Evolutionary conservation across 225 moss, liverwort and hornwort species (phyloP), one percentile per base, ranked within the genome.

Genomic region (Bryum argenteum): DNA sequence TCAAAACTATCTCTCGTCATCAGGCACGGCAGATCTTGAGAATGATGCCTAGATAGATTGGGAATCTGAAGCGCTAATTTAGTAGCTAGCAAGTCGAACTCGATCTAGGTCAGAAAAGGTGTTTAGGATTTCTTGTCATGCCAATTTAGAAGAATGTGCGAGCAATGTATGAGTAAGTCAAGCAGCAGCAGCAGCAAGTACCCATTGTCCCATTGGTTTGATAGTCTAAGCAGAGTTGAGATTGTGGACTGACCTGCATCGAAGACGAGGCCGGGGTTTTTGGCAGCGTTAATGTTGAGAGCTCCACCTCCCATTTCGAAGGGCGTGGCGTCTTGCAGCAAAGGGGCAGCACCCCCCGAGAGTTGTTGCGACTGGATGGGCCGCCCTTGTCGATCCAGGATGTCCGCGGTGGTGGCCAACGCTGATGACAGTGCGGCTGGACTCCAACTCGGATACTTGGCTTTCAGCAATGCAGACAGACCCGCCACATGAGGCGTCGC

Each of bases 401-500:
- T 23, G 22, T 65, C 78, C 1, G 93, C 83, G 13, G 87, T 88
- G 26, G 93, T 87, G 67, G 85, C 77, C 80, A 93, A 43, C 23
- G 91, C 89, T 28, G 91, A 93, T 2, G 85, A 78, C 44, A 93
- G 76, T 8, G 81, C 87, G 0, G 91, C 84, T 26, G 91, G 90
- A 70, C 76, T 86, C 91, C 93, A 93, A 4, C 77, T 48, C 26
- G 89, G 83, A 53, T 89, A 82, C 60, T 72, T 64, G 67, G 89
- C 89, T 77, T 89, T 89, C 26, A 93, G 20, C 24, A 93, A 64
- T 0, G 93, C 93, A 54, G 85, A 78, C 40, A 89, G 78, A 66
- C 90, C 93, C 40, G 89, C 82, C 41, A 93, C 75, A n/a, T 91
- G 93, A 41, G 91, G 93, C 3, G 90, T 84, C 14, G 93, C 91